A percentile compares a stretch with the other conserved stretches of the same genome.
Conservation (phyloP, 2,329 filamentous ascomycete genomes). For the Aspergillus sp. region DNA sequence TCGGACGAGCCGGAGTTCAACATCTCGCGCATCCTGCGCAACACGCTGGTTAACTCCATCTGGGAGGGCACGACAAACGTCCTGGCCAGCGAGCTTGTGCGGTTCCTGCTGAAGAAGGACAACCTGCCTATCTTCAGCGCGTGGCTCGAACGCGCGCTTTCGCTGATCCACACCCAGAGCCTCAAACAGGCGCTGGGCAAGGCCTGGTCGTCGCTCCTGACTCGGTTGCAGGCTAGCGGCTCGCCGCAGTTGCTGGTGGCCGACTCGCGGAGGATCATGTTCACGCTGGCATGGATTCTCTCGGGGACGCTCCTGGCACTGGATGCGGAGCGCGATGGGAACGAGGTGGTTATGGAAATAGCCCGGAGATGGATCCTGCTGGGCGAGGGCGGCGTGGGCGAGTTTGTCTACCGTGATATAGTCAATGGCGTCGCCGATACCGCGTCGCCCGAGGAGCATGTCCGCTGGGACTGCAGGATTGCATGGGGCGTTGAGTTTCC, state of each 20-base stretch:
- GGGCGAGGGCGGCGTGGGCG: constrained; percentile 17
- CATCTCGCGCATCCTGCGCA: constrained; percentile 55
- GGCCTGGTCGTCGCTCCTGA: constrained; percentile 1
- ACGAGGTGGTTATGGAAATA: constrained; percentile 23
- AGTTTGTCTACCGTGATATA: constrained; percentile 18
- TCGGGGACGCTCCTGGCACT: constrained; percentile 26
- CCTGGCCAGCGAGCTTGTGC: constrained; percentile 46
- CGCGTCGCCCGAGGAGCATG: constrained; percentile 6
- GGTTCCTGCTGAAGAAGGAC: constrained; percentile 20
- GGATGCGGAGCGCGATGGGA: constrained; percentile 27
- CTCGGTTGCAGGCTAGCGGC: constrained; percentile 3
- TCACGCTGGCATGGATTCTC: constrained; percentile 29
- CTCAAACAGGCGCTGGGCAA: constrained; percentile 7
- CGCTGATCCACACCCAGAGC: constrained; percentile 9
- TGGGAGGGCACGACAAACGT: constrained; percentile 69
- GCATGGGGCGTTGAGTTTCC: constrained; percentile 22
- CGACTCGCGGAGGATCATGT: constrained; percentile 22
- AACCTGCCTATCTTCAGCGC: constrained; percentile 23
- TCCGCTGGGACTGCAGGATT: constrained; percentile 22
- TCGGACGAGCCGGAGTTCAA: constrained; percentile 52
- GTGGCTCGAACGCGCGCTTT: constrained; percentile 34
- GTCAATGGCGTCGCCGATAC: constrained; percentile 6
- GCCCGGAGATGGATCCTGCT: constrained; percentile 28
- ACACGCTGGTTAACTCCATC: constrained; percentile 48
- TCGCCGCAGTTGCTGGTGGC: constrained; percentile 8